Percentiles rank a stretch among this genome's conserved stretches.
Evolutionary conservation across 345 rosid species (phyloP).

Genomic region (Arabis alpina): DNA sequence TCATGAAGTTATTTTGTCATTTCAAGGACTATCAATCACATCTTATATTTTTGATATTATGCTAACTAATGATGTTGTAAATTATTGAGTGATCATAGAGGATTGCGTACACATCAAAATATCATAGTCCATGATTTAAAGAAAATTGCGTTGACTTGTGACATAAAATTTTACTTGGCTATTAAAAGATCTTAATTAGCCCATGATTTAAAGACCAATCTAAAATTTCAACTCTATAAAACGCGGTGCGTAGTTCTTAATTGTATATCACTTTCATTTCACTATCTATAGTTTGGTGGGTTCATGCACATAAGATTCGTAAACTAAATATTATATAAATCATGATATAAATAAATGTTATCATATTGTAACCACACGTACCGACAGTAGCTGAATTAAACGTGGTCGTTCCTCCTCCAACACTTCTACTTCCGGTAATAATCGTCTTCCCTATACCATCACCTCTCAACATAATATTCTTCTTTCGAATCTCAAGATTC

Average conservation of each 20-base stretch:
- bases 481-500: conserved; percentile 59
- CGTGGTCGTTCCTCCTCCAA: conserved; percentile 82
- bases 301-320: conserved; percentile 21
- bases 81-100: conserved; percentile 1
- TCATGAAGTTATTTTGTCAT: neutral
- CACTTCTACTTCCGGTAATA: conserved; percentile 84
- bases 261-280: neutral
- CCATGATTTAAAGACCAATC: neutral
- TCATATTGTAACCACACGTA: conserved; percentile 45
- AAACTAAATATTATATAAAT: neutral
- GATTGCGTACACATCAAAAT: conserved; percentile 18
- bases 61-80: neutral
- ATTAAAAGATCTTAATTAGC: neutral
- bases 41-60: neutral
- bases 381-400: conserved; percentile 92
- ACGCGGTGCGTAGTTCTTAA: neutral
- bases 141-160: conserved; percentile 4
- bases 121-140: neutral
- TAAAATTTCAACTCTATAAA: neutral
- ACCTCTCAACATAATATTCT: conserved; percentile 82
- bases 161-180: neutral
- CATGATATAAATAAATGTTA: neutral
- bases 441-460: conserved; percentile 77
- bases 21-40: neutral
- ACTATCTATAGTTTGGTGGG: conserved; percentile 1